These are phyloP conservation scores for Juglanconis sp. DNA, from an alignment of 2,329 filamentous ascomycete genomes.

Conservation along the genomic window DNA sequence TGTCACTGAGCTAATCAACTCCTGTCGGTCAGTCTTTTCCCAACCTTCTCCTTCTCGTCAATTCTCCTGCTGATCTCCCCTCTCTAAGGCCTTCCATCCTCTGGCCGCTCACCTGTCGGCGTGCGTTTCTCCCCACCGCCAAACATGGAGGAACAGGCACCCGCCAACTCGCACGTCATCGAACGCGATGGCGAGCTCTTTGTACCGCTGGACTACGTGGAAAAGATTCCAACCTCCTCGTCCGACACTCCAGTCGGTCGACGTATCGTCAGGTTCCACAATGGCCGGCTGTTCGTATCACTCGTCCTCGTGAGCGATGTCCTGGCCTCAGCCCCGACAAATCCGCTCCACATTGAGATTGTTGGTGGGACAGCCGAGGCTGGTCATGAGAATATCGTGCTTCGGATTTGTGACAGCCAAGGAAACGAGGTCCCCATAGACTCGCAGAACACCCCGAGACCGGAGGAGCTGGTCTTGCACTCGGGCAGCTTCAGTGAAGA, in stretches of 20 bases:
- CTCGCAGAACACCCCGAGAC: too few relatives aligned
- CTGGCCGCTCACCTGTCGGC: too few relatives aligned
- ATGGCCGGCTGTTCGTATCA: neutral
- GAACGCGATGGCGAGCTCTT: neutral
- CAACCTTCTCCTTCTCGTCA: too few relatives aligned
- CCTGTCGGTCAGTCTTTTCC: too few relatives aligned
- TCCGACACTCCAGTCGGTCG: neutral
- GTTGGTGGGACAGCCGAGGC: too few relatives aligned
- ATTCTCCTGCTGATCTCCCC: too few relatives aligned
- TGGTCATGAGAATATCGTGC: neutral
- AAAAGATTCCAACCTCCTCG: neutral
- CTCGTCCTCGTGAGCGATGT: neutral
- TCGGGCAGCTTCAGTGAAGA: too few relatives aligned
- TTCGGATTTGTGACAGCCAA: neutral
- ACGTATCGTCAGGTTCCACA: neutral
- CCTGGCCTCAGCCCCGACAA: neutral
- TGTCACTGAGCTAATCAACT: too few relatives aligned
- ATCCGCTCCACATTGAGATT: neutral
- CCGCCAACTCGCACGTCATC: neutral
- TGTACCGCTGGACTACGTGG: neutral
- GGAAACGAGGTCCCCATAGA: neutral
- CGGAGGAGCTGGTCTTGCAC: too few relatives aligned
- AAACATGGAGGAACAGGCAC: neutral
- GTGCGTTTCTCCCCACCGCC: neutral
- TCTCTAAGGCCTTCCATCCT: too few relatives aligned